Evolutionary conservation across 2,329 filamentous ascomycete genomes (phyloP).

Genomic region (Periconia macrospinosa): DNA sequence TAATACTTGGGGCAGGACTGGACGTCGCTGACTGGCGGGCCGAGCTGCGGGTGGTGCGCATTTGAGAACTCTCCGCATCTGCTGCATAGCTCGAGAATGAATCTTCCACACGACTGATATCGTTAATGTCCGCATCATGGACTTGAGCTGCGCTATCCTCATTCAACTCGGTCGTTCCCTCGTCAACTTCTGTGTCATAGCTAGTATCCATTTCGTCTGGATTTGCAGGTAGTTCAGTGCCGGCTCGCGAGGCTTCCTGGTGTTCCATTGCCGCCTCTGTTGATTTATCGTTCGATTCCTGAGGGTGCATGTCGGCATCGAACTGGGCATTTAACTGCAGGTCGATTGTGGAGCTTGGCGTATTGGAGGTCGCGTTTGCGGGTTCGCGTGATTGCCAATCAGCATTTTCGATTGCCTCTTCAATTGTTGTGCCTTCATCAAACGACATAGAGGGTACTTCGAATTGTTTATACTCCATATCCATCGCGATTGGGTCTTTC

Average conservation of each 20-base stretch:
- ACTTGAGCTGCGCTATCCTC: constrained; percentile 2
- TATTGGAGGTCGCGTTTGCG: constrained; percentile 17
- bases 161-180: neutral
- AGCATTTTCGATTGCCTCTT: constrained; percentile 25
- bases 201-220: constrained; percentile 1
- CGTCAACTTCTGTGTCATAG: constrained; percentile 25
- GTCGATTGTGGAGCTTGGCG: constrained; percentile 36
- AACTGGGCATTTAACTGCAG: constrained; percentile 39
- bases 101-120: constrained; percentile 39
- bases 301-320: constrained; percentile 36
- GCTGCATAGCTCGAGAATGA: constrained; percentile 35
- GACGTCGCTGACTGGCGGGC: constrained; percentile 19
- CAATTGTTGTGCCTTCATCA: constrained; percentile 37
- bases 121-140: constrained; percentile 16
- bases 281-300: constrained; percentile 6
- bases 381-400: neutral
- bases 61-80: constrained; percentile 18
- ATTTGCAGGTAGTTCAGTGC: constrained; percentile 21
- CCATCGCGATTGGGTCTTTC: constrained; percentile 15
- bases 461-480: constrained; percentile 22
- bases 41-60: constrained; percentile 26
- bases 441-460: constrained; percentile 23
- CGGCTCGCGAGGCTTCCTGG: constrained; percentile 14
- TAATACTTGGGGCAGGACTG: constrained; percentile 19
- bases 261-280: constrained; percentile 8